Evolutionary conservation across 352 stramenopile species (phyloP).

Genomic region (Albugo laibachii): DNA sequence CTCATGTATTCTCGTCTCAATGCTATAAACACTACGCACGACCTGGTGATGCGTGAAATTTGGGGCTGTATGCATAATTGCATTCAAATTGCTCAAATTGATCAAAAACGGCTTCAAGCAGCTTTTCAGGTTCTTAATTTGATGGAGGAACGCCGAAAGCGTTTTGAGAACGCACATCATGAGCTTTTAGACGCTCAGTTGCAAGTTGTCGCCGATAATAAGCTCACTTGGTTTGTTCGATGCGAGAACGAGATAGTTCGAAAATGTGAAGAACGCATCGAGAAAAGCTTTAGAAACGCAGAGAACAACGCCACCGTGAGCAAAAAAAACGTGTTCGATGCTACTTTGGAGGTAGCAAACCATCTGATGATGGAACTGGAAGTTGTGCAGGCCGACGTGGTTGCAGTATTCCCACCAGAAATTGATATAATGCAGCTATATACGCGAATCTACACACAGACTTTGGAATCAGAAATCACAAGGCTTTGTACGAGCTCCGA

Average conservation of each 20-base stretch:
- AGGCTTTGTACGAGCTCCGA: slow-evolving; percentile 33
- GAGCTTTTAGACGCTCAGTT: slow-evolving; percentile 55
- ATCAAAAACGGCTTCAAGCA: slow-evolving; percentile 34
- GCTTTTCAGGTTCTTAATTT: slow-evolving; percentile 58
- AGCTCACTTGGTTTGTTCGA: slow-evolving; percentile 20
- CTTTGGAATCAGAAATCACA: slow-evolving; percentile 45
- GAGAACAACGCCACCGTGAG: slow-evolving; percentile 24
- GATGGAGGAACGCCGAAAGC: slow-evolving; percentile 41
- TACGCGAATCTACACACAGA: slow-evolving; percentile 48
- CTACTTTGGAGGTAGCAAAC: slow-evolving; percentile 38
- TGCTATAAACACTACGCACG: slow-evolving; percentile 31
- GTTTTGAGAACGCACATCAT: slow-evolving; percentile 28
- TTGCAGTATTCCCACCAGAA: slow-evolving; percentile 40
- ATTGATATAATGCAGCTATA: slow-evolving; percentile 72
- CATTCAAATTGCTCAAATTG: slow-evolving; percentile 61
- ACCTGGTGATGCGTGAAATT: slow-evolving; percentile 48
- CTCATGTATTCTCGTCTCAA: slow-evolving; percentile 45
- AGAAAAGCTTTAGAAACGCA: slow-evolving; percentile 40
- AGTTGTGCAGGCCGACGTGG: slow-evolving; percentile 52
- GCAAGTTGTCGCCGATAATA: slow-evolving; percentile 19
- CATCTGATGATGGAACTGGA: slow-evolving; percentile 64
- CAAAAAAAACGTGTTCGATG: slow-evolving; percentile 37
- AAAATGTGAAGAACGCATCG: slow-evolving; percentile 24
- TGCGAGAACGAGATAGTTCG: slow-evolving; percentile 45
- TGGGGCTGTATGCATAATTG: slow-evolving; percentile 70